phyloP scores from a whole-genome alignment of 768 basidiomycete genomes.

The Leccinum rimulosum region DNA sequence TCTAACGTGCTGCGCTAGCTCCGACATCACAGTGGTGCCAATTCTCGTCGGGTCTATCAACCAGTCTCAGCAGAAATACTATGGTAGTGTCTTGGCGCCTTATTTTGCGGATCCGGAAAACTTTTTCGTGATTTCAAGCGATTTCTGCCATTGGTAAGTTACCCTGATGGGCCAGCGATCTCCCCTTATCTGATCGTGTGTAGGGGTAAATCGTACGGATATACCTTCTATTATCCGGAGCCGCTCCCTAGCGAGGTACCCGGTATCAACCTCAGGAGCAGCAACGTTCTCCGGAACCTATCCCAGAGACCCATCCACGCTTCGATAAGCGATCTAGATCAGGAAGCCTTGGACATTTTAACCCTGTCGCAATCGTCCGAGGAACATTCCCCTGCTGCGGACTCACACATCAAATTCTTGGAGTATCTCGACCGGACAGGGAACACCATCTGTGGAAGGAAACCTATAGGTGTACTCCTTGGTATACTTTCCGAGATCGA shows the following conservation, averaged over 20 bases:
- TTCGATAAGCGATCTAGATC: slow-evolving; percentile 83
- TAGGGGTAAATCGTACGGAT: slow-evolving; percentile 84
- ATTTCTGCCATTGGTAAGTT: slow-evolving; percentile 95
- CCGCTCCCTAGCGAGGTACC: slow-evolving; percentile 46
- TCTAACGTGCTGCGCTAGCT: slow-evolving; percentile 36
- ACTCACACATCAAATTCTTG: slow-evolving; percentile 61
- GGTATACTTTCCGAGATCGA: slow-evolving; percentile 68
- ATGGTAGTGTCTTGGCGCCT: slow-evolving; percentile 72
- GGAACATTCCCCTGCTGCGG: slow-evolving; percentile 37
- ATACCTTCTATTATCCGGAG: slow-evolving; percentile 83
- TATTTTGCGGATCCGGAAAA: slow-evolving; percentile 79
- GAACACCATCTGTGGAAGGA: slow-evolving; percentile 97
- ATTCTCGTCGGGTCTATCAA: slow-evolving; percentile 84
- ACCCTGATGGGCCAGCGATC: background rate
- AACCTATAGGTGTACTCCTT: slow-evolving; percentile 91
- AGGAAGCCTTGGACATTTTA: slow-evolving; percentile 78
- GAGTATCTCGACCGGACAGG: slow-evolving; percentile 69
- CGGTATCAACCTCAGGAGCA: slow-evolving; percentile 50
- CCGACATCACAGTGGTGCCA: slow-evolving; percentile 81
- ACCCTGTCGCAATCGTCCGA: slow-evolving; percentile 52
- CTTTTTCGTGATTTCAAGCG: slow-evolving; percentile 87
- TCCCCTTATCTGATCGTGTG: slow-evolving; percentile 1
- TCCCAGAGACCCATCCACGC: slow-evolving; percentile 66
- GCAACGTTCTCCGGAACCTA: slow-evolving; percentile 37
- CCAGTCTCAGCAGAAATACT: slow-evolving; percentile 54